Conservation (phyloP, 1,284 basidiomycete species). For the Cutaneotrichosporon daszewskae region DNA sequence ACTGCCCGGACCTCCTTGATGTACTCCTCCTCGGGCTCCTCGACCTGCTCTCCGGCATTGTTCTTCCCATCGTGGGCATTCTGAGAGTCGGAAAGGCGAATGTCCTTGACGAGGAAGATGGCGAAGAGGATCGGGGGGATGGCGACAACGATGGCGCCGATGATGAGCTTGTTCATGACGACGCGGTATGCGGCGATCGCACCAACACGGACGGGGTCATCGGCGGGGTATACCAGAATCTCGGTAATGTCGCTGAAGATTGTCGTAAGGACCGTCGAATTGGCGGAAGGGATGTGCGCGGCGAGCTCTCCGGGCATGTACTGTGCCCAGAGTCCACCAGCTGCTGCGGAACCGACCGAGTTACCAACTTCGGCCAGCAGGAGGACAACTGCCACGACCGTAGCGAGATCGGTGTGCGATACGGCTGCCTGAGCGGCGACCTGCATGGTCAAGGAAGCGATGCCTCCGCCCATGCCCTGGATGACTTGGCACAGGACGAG, state of each 20-base stretch:
- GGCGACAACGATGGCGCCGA: slow-evolving; percentile 41
- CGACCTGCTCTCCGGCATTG: slow-evolving; percentile 24
- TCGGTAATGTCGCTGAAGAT: slow-evolving; percentile 55
- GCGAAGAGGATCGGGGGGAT: slow-evolving; percentile 44
- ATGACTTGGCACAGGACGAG: slow-evolving; percentile 56
- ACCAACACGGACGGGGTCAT: slow-evolving; percentile 56
- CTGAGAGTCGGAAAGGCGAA: slow-evolving; percentile 49
- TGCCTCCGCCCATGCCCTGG: slow-evolving; percentile 53
- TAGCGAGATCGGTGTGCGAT: slow-evolving; percentile 68
- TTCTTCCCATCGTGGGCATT: slow-evolving; percentile 48
- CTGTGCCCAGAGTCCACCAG: slow-evolving; percentile 33
- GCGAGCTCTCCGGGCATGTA: slow-evolving; percentile 55
- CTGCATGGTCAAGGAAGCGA: slow-evolving; percentile 63
- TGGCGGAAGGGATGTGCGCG: slow-evolving; percentile 50
- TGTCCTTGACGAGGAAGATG: slow-evolving; percentile 42
- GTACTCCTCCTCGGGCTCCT: slow-evolving; percentile 7
- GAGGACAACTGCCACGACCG: slow-evolving; percentile 72
- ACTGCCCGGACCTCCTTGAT: not conserved
- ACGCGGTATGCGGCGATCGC: slow-evolving; percentile 51
- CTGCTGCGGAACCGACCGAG: slow-evolving; percentile 51
- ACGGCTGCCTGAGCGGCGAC: slow-evolving; percentile 75
- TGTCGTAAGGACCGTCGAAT: slow-evolving; percentile 36
- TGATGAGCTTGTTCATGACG: slow-evolving; percentile 44
- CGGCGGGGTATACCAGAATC: slow-evolving; percentile 51
- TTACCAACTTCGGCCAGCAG: slow-evolving; percentile 57